Evolutionary conservation across 2,329 filamentous ascomycete genomes (phyloP).

Genomic region (Penicillium hesseltinei): DNA sequence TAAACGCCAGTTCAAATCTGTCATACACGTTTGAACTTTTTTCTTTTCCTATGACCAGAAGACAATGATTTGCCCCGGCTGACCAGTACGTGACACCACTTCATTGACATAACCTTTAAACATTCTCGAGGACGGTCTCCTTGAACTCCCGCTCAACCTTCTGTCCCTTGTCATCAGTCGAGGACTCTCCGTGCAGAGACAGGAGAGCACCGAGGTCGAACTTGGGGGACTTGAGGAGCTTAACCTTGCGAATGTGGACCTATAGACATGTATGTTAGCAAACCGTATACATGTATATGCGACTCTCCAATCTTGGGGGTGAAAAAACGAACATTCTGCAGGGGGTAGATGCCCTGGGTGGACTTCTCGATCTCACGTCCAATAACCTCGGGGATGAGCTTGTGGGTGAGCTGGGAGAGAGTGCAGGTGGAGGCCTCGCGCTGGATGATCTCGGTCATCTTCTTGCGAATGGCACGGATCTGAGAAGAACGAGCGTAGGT

Average conservation of each 20-base stretch:
- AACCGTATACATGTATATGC: not conserved
- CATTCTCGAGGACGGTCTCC: constrained; percentile 90
- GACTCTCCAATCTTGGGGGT: not conserved
- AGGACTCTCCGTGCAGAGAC: constrained; percentile 95
- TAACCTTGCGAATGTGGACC: constrained; percentile 99
- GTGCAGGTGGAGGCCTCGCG: constrained; percentile 94
- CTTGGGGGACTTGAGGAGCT: constrained; percentile 98
- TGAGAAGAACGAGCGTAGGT: constrained; percentile 97
- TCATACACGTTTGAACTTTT: constrained; percentile 30
- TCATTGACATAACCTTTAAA: constrained; percentile 71
- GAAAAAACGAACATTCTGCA: constrained; percentile 79
- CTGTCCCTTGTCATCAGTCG: constrained; percentile 92
- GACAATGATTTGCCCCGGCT: constrained; percentile 25
- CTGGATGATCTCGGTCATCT: constrained; percentile 99
- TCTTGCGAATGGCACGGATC: constrained; percentile 96
- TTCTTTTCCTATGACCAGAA: constrained; percentile 29
- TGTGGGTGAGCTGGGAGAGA: constrained; percentile 92
- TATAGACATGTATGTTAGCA: constrained; percentile 48
- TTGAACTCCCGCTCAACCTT: constrained; percentile 99
- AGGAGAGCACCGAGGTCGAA: constrained; percentile 97
- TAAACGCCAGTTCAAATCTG: constrained; percentile 15
- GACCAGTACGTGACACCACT: constrained; percentile 80
- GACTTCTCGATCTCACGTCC: constrained; percentile 99
- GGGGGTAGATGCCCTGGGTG: constrained; percentile 98
- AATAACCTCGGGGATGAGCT: constrained; percentile 99